A percentile compares a stretch with the other conserved stretches of the same genome.
These are phyloP conservation scores for Bacidia rubella DNA, from an alignment of 495 filamentous ascomycete genomes.

Conservation along the genomic window DNA sequence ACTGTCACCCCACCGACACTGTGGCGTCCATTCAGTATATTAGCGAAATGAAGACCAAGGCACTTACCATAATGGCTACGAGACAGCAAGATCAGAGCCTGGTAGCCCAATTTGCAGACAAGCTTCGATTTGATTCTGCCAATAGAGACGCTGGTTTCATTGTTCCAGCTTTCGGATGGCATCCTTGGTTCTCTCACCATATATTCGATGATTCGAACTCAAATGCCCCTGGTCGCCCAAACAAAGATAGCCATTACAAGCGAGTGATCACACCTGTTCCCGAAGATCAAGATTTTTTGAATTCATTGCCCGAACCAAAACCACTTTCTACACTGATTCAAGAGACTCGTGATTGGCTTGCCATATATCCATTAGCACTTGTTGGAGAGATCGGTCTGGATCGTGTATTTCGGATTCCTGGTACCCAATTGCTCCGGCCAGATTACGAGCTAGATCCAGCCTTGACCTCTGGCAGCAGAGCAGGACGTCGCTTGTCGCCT, in stretches of 20 bases:
- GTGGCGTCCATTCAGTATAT: slow-evolving; percentile 57
- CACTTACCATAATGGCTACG: slow-evolving; percentile 80
- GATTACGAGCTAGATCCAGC: slow-evolving; percentile 35
- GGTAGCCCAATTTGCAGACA: slow-evolving; percentile 52
- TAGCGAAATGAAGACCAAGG: slow-evolving; percentile 59
- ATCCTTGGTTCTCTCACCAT: slow-evolving; percentile 95
- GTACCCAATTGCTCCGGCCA: slow-evolving; percentile 41
- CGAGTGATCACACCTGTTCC: slow-evolving; percentile 49
- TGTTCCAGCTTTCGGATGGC: slow-evolving; percentile 90
- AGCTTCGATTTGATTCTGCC: no score
- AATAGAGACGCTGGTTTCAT: no score
- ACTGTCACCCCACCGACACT: slow-evolving; percentile 98
- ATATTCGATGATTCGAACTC: slow-evolving; percentile 48
- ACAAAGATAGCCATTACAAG: slow-evolving; percentile 60
- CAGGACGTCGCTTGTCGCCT: slow-evolving; percentile 59
- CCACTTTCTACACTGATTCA: slow-evolving; percentile 52
- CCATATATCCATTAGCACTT: slow-evolving; percentile 51
- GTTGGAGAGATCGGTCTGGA: slow-evolving; percentile 88
- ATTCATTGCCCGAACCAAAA: slow-evolving; percentile 54
- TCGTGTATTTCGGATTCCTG: slow-evolving; percentile 69
- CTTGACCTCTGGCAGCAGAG: slow-evolving; percentile 70
- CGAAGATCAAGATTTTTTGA: slow-evolving; percentile 47
- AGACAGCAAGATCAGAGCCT: slow-evolving; percentile 76
- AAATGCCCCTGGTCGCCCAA: slow-evolving; percentile 7
- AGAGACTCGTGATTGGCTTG: slow-evolving; percentile 50